Evolutionary conservation across 2,329 filamentous ascomycete genomes (phyloP).

Genomic region (Xylariaceae sp.): DNA sequence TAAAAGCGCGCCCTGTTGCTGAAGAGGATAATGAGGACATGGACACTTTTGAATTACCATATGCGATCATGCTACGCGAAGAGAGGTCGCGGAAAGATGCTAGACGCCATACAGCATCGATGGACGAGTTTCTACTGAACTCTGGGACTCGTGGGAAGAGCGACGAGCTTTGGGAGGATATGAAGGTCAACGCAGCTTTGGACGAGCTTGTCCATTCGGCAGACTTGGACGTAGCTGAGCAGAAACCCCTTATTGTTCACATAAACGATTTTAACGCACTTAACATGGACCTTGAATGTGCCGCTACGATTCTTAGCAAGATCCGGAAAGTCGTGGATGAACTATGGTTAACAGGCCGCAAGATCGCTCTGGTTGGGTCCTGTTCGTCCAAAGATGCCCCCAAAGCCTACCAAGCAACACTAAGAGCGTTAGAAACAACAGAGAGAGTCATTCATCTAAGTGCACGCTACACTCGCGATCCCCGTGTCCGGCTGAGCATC

Average conservation of each 20-base stretch:
- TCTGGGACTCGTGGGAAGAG: conserved; percentile 45
- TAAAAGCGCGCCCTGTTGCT: conserved; percentile 9
- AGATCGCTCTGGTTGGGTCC: conserved; percentile 81
- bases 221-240: conserved; percentile 42
- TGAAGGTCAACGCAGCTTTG: conserved; percentile 64
- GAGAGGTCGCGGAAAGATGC: conserved; percentile 31
- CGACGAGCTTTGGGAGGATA: conserved; percentile 63
- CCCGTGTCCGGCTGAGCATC: background rate
- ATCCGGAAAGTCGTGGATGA: conserved; percentile 75
- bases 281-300: conserved; percentile 66
- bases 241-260: conserved; percentile 71
- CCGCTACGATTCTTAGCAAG: conserved; percentile 70
- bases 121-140: conserved; percentile 52
- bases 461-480: background rate
- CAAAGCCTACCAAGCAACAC: conserved; percentile 48
- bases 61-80: conserved; percentile 25
- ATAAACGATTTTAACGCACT: conserved; percentile 84
- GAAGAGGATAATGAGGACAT: conserved; percentile 27
- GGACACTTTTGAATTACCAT: conserved; percentile 14
- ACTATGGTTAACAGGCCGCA: conserved; percentile 72
- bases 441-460: conserved; percentile 43
- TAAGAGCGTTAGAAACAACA: conserved; percentile 47
- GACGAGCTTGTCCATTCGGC: conserved; percentile 61
- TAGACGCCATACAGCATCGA: conserved; percentile 41
- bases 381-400: conserved; percentile 62